A percentile compares a stretch with the other conserved stretches of the same genome.
Conservation (phyloP, 2,329 filamentous ascomycete genomes). For the Pleurostoma richardsiae region DNA sequence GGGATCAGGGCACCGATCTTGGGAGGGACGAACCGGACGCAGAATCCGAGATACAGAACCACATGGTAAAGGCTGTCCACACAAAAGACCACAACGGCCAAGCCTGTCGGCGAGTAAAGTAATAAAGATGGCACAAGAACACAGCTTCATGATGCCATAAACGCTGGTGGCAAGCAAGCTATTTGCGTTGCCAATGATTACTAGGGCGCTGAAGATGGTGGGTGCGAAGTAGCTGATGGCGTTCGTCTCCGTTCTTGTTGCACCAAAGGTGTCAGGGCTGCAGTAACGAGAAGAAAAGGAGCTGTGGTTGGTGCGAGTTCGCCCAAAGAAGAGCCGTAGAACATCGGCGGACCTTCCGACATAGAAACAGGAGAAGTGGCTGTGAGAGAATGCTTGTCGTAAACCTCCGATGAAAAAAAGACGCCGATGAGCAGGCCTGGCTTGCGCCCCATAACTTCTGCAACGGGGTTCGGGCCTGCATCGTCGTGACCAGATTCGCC, state of each 20-base stretch:
- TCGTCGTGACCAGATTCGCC: slow-evolving; percentile 60
- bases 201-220: slow-evolving; percentile 25
- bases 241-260: slow-evolving; percentile 14
- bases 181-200: slow-evolving; percentile 37
- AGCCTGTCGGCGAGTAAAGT: slow-evolving; percentile 57
- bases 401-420: slow-evolving; percentile 50
- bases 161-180: slow-evolving; percentile 58
- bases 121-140: slow-evolving; percentile 52
- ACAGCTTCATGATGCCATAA: slow-evolving; percentile 59
- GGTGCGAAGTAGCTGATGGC: slow-evolving; percentile 28
- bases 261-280: no score
- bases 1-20: slow-evolving; percentile 28
- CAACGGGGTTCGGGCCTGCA: slow-evolving; percentile 41
- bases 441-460: slow-evolving; percentile 50
- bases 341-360: slow-evolving; percentile 52
- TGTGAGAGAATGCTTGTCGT: slow-evolving; percentile 53
- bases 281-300: no score
- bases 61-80: slow-evolving; percentile 39
- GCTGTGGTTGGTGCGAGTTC: no score
- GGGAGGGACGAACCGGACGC: slow-evolving; percentile 43
- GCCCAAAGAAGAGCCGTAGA: slow-evolving; percentile 9
- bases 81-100: slow-evolving; percentile 50
- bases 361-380: slow-evolving; percentile 55
- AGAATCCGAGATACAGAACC: slow-evolving; percentile 51
- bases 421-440: slow-evolving; percentile 48